phyloP scores from a whole-genome alignment of 257 asterid species.

The Thymus quinquecostatus region DNA sequence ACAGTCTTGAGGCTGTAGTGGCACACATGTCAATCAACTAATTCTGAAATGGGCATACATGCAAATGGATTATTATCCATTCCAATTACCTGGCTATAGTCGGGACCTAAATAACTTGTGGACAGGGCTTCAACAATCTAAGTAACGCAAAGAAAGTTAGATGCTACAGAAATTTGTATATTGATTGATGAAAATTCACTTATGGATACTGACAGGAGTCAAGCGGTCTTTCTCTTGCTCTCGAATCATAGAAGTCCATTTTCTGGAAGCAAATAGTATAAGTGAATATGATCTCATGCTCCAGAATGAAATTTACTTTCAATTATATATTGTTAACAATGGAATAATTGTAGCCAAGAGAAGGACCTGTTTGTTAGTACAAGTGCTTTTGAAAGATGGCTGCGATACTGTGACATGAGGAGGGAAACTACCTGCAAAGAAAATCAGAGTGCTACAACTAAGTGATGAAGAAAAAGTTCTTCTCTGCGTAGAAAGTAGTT shows the following conservation, averaged over 20 bases:
- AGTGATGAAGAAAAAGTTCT: conserved; percentile 23
- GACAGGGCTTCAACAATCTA: conserved; percentile 93
- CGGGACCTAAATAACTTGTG: conserved; percentile 89
- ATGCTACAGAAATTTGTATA: conserved; percentile 28
- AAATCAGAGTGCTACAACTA: conserved; percentile 26
- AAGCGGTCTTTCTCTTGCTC: conserved; percentile 93
- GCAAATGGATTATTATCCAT: conserved; percentile 27
- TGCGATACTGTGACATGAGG: conserved; percentile 78
- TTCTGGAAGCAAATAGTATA: conserved; percentile 54
- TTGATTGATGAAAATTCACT: conserved; percentile 23
- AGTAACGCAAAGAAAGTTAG: conserved; percentile 40
- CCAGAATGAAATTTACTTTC: background rate
- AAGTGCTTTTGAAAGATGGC: conserved; percentile 89
- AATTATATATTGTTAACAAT: background rate
- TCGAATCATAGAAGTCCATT: conserved; percentile 91
- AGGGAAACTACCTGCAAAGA: conserved; percentile 78
- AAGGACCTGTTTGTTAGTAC: conserved; percentile 86
- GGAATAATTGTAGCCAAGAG: conserved; percentile 12
- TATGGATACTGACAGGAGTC: conserved; percentile 75
- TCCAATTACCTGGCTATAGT: conserved; percentile 81
- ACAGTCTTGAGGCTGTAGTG: conserved; percentile 70
- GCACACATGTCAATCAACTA: conserved; percentile 37
- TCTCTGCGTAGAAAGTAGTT: conserved; percentile 21
- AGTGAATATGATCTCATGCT: conserved; percentile 20
- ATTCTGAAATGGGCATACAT: conserved; percentile 11